phyloP scores from a whole-genome alignment of 208 protist genomes.

The Leishmania turanica region DNA sequence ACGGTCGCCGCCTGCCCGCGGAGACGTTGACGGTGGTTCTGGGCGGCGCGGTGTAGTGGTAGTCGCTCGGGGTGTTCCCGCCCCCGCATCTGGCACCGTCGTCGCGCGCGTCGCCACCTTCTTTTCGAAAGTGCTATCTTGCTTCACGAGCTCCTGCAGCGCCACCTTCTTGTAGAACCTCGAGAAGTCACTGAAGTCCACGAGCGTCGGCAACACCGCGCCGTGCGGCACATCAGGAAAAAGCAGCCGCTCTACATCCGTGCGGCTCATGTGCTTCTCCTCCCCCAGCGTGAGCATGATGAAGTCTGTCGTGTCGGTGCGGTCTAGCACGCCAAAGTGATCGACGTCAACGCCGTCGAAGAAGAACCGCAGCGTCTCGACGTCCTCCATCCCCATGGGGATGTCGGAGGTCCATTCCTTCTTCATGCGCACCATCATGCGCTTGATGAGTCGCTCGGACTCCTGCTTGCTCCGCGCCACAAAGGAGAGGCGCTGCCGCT shows the following conservation, averaged over 20 bases:
- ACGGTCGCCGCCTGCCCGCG: background rate
- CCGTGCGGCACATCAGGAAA: conserved; percentile 30
- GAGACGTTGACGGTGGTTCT: conserved; percentile 8
- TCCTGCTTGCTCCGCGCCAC: conserved; percentile 53
- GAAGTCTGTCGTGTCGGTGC: conserved; percentile 60
- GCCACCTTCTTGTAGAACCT: conserved; percentile 70
- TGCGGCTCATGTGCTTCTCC: conserved; percentile 30
- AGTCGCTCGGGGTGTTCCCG: background rate
- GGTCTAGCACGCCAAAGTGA: conserved; percentile 60
- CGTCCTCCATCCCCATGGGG: conserved; percentile 65
- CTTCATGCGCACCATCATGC: conserved; percentile 61
- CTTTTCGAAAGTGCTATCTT: conserved; percentile 36
- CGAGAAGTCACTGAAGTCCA: conserved; percentile 77
- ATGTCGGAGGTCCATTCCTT: conserved; percentile 51
- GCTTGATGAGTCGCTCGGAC: conserved; percentile 47
- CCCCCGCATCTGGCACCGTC: background rate
- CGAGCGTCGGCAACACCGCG: conserved; percentile 34
- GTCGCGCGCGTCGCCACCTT: conserved; percentile 1
- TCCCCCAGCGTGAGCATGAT: conserved; percentile 52
- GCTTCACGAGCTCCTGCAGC: conserved; percentile 44
- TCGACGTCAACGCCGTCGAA: conserved; percentile 72
- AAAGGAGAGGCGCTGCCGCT: conserved; percentile 41
- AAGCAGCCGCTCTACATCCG: conserved; percentile 40
- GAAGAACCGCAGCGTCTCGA: conserved; percentile 59
- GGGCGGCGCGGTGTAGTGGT: conserved; percentile 1